Evolutionary conservation across 2,329 filamentous ascomycete genomes (phyloP).

Genomic region (Torrubiella hemipterigena): DNA sequence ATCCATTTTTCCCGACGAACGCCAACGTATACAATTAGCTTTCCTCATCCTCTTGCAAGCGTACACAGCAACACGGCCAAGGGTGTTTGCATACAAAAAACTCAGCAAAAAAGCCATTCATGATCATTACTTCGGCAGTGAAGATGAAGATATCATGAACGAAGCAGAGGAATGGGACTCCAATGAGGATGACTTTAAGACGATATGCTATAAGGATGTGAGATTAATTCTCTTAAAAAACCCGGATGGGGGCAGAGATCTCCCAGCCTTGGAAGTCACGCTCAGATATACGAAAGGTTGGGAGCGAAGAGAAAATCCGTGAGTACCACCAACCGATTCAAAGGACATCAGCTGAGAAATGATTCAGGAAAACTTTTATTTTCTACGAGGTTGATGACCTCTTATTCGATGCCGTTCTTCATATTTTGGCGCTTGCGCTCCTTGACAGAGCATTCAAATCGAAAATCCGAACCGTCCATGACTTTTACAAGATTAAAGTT

Average conservation of each 20-base stretch:
- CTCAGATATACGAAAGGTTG: conserved; percentile 3
- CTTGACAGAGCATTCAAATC: conserved; percentile 2
- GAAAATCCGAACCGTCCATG: conserved; percentile 1
- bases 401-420: conserved; percentile 3
- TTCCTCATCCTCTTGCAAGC: background rate
- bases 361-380: conserved; percentile 2
- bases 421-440: conserved; percentile 1
- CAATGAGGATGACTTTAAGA: conserved; percentile 4
- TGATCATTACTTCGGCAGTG: conserved; percentile 2
- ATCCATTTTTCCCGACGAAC: background rate
- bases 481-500: conserved; percentile 3
- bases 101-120: conserved; percentile 1
- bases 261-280: conserved; percentile 4
- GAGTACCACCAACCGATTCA: background rate
- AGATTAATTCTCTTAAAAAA: conserved; percentile 3
- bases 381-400: conserved; percentile 4
- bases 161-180: background rate
- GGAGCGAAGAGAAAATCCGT: conserved; percentile 4
- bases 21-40: background rate
- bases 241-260: conserved; percentile 2
- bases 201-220: conserved; percentile 1
- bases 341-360: background rate
- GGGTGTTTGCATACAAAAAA: conserved; percentile 1
- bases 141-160: background rate
- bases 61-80: background rate